Conservation (phyloP, 2,329 filamentous ascomycete species). For the Calonectria fujianensis region DNA sequence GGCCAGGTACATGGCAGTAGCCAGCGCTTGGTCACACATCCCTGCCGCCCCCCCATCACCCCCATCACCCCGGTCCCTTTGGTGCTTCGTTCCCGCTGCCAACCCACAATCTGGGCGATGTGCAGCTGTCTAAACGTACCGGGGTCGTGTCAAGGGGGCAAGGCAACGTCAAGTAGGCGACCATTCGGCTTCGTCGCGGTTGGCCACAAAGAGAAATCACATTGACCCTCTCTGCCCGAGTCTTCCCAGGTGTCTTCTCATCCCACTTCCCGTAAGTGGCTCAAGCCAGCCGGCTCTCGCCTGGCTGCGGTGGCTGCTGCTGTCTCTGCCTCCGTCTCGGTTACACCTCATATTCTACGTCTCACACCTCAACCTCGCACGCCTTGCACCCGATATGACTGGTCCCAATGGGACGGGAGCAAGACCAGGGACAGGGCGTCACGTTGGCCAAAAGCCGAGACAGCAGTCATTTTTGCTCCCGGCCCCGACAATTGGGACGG, state of each 20-base stretch:
- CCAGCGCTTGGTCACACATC: slow-evolving; percentile 40
- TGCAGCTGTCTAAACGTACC: slow-evolving; percentile 39
- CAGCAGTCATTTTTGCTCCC: slow-evolving; percentile 17
- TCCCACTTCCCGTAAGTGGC: slow-evolving; percentile 22
- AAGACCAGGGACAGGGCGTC: slow-evolving; percentile 13
- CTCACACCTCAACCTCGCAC: slow-evolving; percentile 27
- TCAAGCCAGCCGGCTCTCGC: slow-evolving; percentile 3
- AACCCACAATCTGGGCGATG: slow-evolving; percentile 46
- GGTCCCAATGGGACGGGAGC: slow-evolving; percentile 28
- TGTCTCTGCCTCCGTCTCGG: slow-evolving; percentile 19
- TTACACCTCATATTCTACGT: slow-evolving; percentile 27
- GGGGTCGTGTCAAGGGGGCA: slow-evolving; percentile 23
- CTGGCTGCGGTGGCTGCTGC: background rate
- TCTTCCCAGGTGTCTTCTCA: background rate
- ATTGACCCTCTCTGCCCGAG: background rate
- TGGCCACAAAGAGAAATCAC: background rate
- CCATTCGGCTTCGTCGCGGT: slow-evolving; percentile 19
- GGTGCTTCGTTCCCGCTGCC: slow-evolving; percentile 35
- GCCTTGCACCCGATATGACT: slow-evolving; percentile 19
- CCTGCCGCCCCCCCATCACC: slow-evolving; percentile 20
- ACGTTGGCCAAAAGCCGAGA: slow-evolving; percentile 23
- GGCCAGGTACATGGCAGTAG: slow-evolving; percentile 23
- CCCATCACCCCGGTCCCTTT: slow-evolving; percentile 36
- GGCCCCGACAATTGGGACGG: slow-evolving; percentile 16
- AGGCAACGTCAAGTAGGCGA: slow-evolving; percentile 29